A percentile compares a stretch with the other conserved stretches of the same genome.
Evolutionary conservation across 73 alveolate species (phyloP).

Genomic region (Uronychia setigera): DNA sequence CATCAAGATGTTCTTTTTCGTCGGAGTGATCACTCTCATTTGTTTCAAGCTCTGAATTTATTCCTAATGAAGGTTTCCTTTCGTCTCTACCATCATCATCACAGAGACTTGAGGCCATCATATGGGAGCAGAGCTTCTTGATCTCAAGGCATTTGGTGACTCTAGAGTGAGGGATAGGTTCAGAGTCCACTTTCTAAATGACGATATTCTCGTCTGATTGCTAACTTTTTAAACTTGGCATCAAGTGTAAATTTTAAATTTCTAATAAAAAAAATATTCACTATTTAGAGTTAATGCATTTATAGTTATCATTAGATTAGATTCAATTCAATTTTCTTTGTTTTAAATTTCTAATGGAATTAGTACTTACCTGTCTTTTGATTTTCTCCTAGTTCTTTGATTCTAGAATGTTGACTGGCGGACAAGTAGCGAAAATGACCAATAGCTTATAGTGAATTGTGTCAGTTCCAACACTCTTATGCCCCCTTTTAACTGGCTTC

Average conservation of each 20-base stretch:
- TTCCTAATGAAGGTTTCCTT: not conserved
- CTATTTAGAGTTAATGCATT: too few species aligned
- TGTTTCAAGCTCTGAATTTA: not conserved
- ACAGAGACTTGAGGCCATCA: not conserved
- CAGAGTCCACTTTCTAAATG: not conserved
- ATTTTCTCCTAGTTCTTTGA: slow-evolving; percentile 27
- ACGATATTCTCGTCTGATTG: not conserved
- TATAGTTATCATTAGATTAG: too few species aligned
- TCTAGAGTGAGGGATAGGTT: not conserved
- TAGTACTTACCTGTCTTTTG: slow-evolving; percentile 34
- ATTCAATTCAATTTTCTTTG: too few species aligned
- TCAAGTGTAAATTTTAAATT: too few species aligned
- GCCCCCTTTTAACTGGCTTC: slow-evolving; percentile 54
- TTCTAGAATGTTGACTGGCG: slow-evolving; percentile 33
- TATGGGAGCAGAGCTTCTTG: not conserved
- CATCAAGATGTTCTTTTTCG: not conserved
- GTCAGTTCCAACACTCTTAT: slow-evolving; percentile 30
- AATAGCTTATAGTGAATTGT: slow-evolving; percentile 50
- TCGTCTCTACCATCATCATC: not conserved
- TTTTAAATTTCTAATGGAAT: too few species aligned
- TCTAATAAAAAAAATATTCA: not conserved
- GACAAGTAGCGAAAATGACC: slow-evolving; percentile 18
- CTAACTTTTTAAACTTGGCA: not conserved
- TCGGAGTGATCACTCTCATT: not conserved
- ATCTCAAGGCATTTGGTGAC: not conserved